Base-by-base conservation (phyloP, 345 rosid species). In the Citropsis articulata region DNA sequence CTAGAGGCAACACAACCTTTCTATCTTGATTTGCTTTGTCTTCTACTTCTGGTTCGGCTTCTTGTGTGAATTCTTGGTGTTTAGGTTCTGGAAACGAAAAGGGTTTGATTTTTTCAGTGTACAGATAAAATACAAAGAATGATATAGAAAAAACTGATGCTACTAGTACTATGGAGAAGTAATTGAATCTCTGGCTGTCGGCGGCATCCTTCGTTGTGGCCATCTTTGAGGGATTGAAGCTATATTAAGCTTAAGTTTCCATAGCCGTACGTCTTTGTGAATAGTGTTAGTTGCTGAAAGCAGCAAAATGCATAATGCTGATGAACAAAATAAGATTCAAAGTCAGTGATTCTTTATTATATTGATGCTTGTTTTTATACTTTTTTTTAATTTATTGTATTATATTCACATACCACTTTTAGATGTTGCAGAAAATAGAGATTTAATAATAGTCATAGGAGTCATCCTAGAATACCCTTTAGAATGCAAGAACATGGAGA, bases 121-220 rank as follows among this genome's bases (percentile, higher is more conserved):
- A 86, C 63, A 83, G 64, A 75, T 79, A 83, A 56, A 79, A 79
- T 70, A 91, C 94, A 25, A 90, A 90, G 19, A 91, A 81, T 63
- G 90, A 79, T 0, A 88, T 33, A 0, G 91, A 86, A 81, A 81
- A 84, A 76, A 83, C 5, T 31, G 79, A 18, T 42, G 65, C 57
- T 4, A 81, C 81, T 55, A 85, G 66, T 40, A 80, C 83, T 9
- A 84, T 81, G 13, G 88, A 80, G 77, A 81, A 80, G 83, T 70
- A 56, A 81, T 56, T 76, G 57, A 28, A 79, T 61, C 85, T 81
- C 66, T 75, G 77, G 61, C 59, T 59, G 63, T 45, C 72, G 77
- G 61, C 35, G 16, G 8, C 40, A 24, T 63, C 66, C 76, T 80
- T 84, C 86, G 80, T 84, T 35, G 35, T 18, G 60, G 40, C 30